These are phyloP conservation scores for Penicillium macrosclerotiorum DNA, from an alignment of 495 filamentous ascomycete genomes.

Conservation along the genomic window DNA sequence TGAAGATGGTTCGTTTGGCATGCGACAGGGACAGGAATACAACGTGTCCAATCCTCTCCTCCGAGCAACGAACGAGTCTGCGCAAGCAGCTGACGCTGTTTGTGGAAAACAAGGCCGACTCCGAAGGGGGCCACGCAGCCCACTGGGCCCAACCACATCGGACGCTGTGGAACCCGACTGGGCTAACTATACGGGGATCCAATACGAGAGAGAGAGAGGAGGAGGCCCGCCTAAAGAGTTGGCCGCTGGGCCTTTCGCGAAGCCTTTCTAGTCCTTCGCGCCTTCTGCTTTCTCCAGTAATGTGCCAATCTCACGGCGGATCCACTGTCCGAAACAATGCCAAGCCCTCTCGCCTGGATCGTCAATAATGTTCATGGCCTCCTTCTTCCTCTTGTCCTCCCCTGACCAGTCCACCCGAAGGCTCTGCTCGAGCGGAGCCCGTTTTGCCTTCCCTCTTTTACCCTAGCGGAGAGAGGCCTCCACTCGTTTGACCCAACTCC, in stretches of 20 bases:
- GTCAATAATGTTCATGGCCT: constrained; percentile 10
- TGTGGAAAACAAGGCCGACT: constrained; percentile 9
- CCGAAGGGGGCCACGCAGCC: too few species aligned
- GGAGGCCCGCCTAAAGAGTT: constrained; percentile 2
- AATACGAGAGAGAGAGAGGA: constrained; percentile 6
- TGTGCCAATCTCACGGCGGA: not conserved
- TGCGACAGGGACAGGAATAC: too few species aligned
- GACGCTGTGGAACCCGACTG: constrained; percentile 3
- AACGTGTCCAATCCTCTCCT: too few species aligned
- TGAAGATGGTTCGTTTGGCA: too few species aligned
- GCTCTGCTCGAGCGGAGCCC: not conserved
- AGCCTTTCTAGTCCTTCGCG: too few species aligned
- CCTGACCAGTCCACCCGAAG: too few species aligned
- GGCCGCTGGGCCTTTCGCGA: constrained; percentile 1
- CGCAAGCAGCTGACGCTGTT: constrained; percentile 1
- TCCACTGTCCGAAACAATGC: constrained; percentile 34
- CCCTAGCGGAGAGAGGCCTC: constrained; percentile 3
- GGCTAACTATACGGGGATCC: constrained; percentile 10
- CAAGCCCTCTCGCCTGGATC: constrained; percentile 29
- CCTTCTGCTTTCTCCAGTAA: constrained; percentile 1
- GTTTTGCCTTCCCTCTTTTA: constrained; percentile 5
- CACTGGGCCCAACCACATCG: not conserved
- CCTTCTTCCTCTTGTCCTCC: constrained; percentile 1
- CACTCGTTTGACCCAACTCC: constrained; percentile 1
- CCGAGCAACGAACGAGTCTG: too few species aligned